Evolutionary conservation across 495 filamentous ascomycete species (phyloP), one percentile per base, ranked within the genome.

Genomic region (Talaromyces proteolyticus): DNA sequence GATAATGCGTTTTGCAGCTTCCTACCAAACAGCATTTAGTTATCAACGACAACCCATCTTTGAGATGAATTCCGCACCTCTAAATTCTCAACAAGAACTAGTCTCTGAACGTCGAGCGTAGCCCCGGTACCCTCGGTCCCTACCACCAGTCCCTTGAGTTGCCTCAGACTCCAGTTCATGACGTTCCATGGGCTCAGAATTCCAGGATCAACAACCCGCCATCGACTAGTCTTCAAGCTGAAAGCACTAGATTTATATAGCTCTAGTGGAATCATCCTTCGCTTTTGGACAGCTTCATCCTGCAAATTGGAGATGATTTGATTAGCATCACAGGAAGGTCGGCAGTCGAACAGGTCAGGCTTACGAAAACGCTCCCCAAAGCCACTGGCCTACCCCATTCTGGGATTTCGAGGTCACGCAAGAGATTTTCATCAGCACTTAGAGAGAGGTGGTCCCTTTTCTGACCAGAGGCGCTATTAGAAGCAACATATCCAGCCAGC

Each of bases 381-480:
- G 86, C 89, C n/a, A 92, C 73, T 17, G 93, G 93, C 19, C 83
- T 75, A 17, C 93, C 94, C 70, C 79, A 94, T 61, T 94, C 84
- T 41, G 80, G 77, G 14, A 75, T 83, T 57, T 91, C 86, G 53
- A 98, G 68, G 16, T 81, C 83, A 24, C 78, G 75, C 12, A 87
- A 60, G 1, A 98, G 74, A 24, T 78, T 72, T 39, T 89, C 81
- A 58, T 87, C 84, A 18, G 85, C 77, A 24, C 74, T 72, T 7
- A 98, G 63, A 7, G 80, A 73, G 18, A 96, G 68, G 49, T 73
- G 70, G 38, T 72, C 60, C 2, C 63, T 60, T 52, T 65, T 69
- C 18, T 60, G 57, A 10, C 43, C 41, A 39, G 25, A n/a, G 11
- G 17, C 21, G 19, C 14, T 38, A 25, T 18, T 14, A 21, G 24